Evolutionary conservation across 2,329 filamentous ascomycete species (phyloP), one percentile per base, ranked within the genome.

Genomic region (Penicillium hesseltinei): DNA sequence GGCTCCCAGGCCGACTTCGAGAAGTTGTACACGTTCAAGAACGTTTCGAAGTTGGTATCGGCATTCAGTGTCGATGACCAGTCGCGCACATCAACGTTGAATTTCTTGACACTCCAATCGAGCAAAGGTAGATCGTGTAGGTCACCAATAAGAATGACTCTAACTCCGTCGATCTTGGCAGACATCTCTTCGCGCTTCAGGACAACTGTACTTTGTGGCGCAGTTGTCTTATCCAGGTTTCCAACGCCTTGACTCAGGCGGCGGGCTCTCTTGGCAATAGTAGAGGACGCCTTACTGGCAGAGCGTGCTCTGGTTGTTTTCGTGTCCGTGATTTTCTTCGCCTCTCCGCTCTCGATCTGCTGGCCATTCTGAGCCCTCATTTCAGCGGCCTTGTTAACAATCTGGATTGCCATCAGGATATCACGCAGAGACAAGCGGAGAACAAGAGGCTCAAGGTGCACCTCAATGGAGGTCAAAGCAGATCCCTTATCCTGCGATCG

Each of bases 1-100:
- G 94, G 94, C 73, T 99, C 94, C 94, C 94, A 99, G 4, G 92
- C 91, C 0, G 94, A 99, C 73, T 99, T 99, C 15, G 94, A 94
- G 76, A 99, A 99, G 75, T 99, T 99, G 81, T 96, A 99, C 27
- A 99, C 88, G 68, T 97, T 99, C 66, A 95, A 85, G 74, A 96
- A 96, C 62, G 93, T 91, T 61, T 97, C 91, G 47, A 99, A 87
- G n/a, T 86, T 89, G 0, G 91, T 90, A 70, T 97, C 91, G 0
- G 91, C 93, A 68, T 88, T 92, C 73, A 99, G 82, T 23, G 88
- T 88, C 5, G 87, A 88, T 1, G 93, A 93, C 94, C 94, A 99
- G 71, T 99, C 91, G 63, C 89, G 86, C 4, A 95, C 90, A 45
- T 89, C 86, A 3, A 93, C 84, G 5, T 86, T 89, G 69, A 97